Evolutionary conservation across 164 flowering plant species (phyloP).

Genomic region (Stephania japonica): DNA sequence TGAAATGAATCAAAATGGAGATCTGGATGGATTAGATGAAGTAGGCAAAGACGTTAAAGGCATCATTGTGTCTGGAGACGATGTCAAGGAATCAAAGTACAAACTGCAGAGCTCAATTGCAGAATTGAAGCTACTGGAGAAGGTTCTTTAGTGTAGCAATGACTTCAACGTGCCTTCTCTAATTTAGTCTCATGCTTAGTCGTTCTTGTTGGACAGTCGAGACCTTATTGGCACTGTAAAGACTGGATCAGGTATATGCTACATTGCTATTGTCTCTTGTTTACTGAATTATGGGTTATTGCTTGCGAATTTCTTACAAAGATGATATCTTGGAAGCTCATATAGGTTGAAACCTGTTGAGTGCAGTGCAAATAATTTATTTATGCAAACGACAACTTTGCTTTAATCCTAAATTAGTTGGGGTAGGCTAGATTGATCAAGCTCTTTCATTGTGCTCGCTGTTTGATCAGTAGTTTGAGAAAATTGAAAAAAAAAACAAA

Average conservation of each 20-base stretch:
- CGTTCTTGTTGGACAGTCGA: constrained; percentile 79
- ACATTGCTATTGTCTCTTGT: not conserved
- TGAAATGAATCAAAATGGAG: constrained; percentile 5
- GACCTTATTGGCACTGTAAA: constrained; percentile 86
- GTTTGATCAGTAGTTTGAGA: not conserved
- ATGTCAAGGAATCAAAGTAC: constrained; percentile 37
- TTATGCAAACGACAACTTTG: not conserved
- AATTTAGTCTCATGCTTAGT: constrained; percentile 84
- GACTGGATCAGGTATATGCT: constrained; percentile 67
- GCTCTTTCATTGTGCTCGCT: no score
- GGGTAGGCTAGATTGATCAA: no score
- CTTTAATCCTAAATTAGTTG: no score
- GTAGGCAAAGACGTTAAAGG: constrained; percentile 7
- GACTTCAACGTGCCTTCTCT: constrained; percentile 65
- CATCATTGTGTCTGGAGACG: constrained; percentile 50
- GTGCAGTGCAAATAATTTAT: no score
- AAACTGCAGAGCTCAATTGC: constrained; percentile 42
- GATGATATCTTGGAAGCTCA: no score
- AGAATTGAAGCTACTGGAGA: constrained; percentile 43
- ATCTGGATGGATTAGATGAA: not conserved
- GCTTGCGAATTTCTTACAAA: no score
- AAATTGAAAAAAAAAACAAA: no score
- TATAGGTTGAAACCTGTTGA: no score
- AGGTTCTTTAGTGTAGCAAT: constrained; percentile 71
- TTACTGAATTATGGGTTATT: not conserved